These are phyloP conservation scores for Euptelea pleiosperma DNA, from an alignment of 164 flowering plant species.

Conservation along the genomic window DNA sequence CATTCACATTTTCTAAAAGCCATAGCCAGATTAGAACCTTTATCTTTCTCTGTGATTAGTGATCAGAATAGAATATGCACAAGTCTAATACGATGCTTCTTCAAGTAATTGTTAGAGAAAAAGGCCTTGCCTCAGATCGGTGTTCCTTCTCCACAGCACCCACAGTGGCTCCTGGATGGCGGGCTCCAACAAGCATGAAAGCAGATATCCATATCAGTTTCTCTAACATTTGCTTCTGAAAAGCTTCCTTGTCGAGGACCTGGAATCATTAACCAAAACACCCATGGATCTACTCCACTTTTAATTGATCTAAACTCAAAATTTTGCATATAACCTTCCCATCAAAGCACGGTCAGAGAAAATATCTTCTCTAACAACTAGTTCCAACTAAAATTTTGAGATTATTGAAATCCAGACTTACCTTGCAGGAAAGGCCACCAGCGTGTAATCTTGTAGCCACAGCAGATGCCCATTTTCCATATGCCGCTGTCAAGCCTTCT, in stretches of 20 bases:
- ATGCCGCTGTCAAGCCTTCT: conserved; percentile 92
- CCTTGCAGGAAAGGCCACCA: conserved; percentile 97
- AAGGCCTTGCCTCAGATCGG: conserved; percentile 59
- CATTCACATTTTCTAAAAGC: too few relatives aligned
- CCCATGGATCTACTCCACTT: neutral
- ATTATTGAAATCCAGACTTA: conserved; percentile 16
- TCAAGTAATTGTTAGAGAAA: neutral
- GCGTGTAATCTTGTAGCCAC: conserved; percentile 70
- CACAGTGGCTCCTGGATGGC: conserved; percentile 93
- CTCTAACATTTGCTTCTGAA: conserved; percentile 95
- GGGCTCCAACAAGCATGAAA: conserved; percentile 97
- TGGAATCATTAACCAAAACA: conserved; percentile 10
- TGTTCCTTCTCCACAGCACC: conserved; percentile 85
- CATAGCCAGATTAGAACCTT: too few relatives aligned
- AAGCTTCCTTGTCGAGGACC: conserved; percentile 91
- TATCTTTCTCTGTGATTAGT: too few relatives aligned
- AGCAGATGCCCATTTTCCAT: conserved; percentile 96
- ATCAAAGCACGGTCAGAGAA: too few relatives aligned
- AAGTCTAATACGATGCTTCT: neutral
- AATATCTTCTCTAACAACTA: too few relatives aligned
- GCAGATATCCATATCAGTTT: conserved; percentile 95
- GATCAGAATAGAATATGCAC: neutral
- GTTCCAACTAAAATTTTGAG: too few relatives aligned
- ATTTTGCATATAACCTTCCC: too few relatives aligned
- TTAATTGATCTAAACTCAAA: neutral